Percentiles rank a stretch among this genome's conserved stretches.
Evolutionary conservation across 192 early-diverging fungal genomes (phyloP).

Genomic region (Coemansia sp.): DNA sequence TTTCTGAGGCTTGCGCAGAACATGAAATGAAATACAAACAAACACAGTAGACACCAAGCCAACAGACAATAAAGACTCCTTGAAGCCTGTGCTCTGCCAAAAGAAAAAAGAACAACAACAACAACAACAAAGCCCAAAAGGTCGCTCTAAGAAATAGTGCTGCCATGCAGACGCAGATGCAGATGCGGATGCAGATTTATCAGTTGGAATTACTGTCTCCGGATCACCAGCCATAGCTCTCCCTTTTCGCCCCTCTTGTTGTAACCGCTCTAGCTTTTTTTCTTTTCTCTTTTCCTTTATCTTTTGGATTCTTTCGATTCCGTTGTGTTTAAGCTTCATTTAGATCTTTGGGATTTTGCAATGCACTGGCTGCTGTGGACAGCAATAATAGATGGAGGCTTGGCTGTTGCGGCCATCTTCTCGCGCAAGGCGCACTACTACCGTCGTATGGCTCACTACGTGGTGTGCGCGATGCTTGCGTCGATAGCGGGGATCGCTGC

Average conservation of each 20-base stretch:
- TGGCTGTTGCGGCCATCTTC: constrained; percentile 33
- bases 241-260: background rate
- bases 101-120: no score
- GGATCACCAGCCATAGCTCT: background rate
- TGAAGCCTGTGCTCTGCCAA: background rate
- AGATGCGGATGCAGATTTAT: background rate
- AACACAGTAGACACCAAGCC: background rate
- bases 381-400: constrained; percentile 18
- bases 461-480: constrained; percentile 37
- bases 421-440: constrained; percentile 30
- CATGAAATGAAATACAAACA: background rate
- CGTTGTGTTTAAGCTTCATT: background rate
- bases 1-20: background rate
- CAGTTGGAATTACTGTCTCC: background rate
- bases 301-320: background rate
- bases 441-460: constrained; percentile 28
- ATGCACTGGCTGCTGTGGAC: constrained; percentile 49
- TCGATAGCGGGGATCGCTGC: constrained; percentile 56
- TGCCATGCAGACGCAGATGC: background rate
- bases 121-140: no score
- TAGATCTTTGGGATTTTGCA: background rate
- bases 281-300: background rate
- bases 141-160: background rate
- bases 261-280: constrained; percentile 4
- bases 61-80: background rate